Evolutionary conservation across 805 yeast species (phyloP), one percentile per base, ranked within the genome.

Genomic region (Teunomyces tritomae): DNA sequence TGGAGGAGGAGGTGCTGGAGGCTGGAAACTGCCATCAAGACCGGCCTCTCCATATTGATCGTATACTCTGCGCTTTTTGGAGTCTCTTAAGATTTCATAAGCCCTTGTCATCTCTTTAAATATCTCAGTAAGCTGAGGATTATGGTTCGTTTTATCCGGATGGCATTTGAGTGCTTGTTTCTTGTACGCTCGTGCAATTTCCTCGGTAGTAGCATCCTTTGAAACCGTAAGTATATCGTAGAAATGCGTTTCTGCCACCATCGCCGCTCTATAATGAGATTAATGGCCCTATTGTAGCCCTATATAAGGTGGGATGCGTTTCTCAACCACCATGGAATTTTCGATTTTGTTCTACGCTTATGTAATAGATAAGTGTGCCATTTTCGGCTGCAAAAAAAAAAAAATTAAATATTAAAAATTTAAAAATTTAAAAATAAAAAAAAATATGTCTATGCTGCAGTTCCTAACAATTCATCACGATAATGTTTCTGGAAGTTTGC

Each of bases 31-130:
- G 0, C 74, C 74, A 44, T 71, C 70, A 8, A 73, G 47, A 3
- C 79, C 81, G 0, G 64, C 66, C 44, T 69, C 70, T 6, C 86
- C 86, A 53, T 71, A 78, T 13, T 53, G 59, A 52, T 85, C 88
- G 58, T 84, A 85, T 8, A 77, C 58, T 5, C 57, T 49, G 36
- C 86, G 67, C 46, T 71, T 68, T 2, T 63, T 61, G 1, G 63
- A 60, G 58, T 84, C 81, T 32, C 74, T 68, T 29, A 87, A 67
- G 5, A 80, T 70, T 52, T 85, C 85, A 61, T 87, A 87, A 0
- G 92, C 91, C 41, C 76, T 73, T 2, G 84, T 79, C 35, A 85
- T 73, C 45, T 77, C 79, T 64, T 83, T 83, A 66, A 85, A 87
- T 50, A 65, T 68, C 49, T 73, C 76, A 3, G 81, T 79, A 33